Evolutionary conservation across 2,329 filamentous ascomycete species (phyloP).

Genomic region (Macrophomina phaseolina): DNA sequence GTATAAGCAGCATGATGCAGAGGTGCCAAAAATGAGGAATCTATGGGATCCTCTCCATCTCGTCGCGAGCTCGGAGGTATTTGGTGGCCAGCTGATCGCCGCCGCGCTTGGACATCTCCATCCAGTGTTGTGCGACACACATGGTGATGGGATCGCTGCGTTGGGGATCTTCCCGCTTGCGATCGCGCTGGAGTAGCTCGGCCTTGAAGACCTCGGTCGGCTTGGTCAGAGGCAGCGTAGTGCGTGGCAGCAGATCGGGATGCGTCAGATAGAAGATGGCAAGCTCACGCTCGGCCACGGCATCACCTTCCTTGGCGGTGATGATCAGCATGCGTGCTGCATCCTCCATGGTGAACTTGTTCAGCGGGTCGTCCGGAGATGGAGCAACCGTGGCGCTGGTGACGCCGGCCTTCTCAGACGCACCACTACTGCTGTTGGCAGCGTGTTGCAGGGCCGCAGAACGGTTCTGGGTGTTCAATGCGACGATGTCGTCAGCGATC

Average conservation of each 20-base stretch:
- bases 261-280: constrained; percentile 93
- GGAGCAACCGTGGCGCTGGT: constrained; percentile 33
- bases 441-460: constrained; percentile 40
- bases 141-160: constrained; percentile 85
- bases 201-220: constrained; percentile 90
- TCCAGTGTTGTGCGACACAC: constrained; percentile 97
- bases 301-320: constrained; percentile 88
- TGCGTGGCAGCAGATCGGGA: constrained; percentile 79
- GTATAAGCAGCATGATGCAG: neutral
- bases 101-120: constrained; percentile 86
- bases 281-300: constrained; percentile 88
- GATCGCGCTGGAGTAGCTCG: constrained; percentile 73
- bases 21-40: constrained; percentile 3
- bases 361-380: constrained; percentile 48
- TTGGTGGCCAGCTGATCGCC: constrained; percentile 84
- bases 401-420: constrained; percentile 24
- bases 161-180: constrained; percentile 61
- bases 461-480: constrained; percentile 71
- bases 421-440: constrained; percentile 28
- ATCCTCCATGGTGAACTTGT: constrained; percentile 75
- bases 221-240: constrained; percentile 82
- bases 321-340: constrained; percentile 91
- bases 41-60: constrained; percentile 65
- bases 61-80: constrained; percentile 75
- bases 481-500: constrained; percentile 71